phyloP scores from a whole-genome alignment of 225 moss, liverwort and hornwort genomes.

The Asterella californica region DNA sequence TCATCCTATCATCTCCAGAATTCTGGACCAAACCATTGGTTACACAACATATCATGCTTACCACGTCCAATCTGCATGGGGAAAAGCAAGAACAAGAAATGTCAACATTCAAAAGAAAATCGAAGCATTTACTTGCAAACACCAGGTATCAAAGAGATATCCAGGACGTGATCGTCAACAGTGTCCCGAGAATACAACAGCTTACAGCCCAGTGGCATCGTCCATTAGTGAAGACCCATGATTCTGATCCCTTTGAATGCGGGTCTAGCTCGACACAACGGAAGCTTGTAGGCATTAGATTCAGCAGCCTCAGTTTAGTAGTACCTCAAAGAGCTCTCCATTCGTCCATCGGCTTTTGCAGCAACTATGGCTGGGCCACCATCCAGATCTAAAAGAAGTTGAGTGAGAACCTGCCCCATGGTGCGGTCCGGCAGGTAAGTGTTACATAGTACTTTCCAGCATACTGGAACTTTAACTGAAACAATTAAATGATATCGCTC shows the following conservation, averaged over 20 bases:
- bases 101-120: not conserved
- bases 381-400: constrained; percentile 81
- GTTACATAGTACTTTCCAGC: not conserved
- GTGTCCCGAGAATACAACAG: not conserved
- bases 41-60: constrained; percentile 84
- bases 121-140: not conserved
- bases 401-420: constrained; percentile 55
- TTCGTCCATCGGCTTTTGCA: constrained; percentile 72
- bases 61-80: constrained; percentile 67
- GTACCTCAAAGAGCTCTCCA: constrained; percentile 80
- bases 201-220: not conserved
- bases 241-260: not conserved
- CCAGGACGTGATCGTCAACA: not conserved
- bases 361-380: constrained; percentile 57
- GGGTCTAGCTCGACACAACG: not conserved
- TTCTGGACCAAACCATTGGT: constrained; percentile 76
- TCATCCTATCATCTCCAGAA: constrained; percentile 59
- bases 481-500: not conserved
- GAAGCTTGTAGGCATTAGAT: not conserved
- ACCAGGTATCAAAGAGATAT: not conserved
- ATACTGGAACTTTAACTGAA: not conserved
- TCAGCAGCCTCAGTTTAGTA: not conserved
- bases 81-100: not conserved
- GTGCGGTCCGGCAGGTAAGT: too few relatives aligned
- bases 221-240: not conserved